phyloP scores from a whole-genome alignment of 768 basidiomycete species.

The Amanita pseudoporphyria region DNA sequence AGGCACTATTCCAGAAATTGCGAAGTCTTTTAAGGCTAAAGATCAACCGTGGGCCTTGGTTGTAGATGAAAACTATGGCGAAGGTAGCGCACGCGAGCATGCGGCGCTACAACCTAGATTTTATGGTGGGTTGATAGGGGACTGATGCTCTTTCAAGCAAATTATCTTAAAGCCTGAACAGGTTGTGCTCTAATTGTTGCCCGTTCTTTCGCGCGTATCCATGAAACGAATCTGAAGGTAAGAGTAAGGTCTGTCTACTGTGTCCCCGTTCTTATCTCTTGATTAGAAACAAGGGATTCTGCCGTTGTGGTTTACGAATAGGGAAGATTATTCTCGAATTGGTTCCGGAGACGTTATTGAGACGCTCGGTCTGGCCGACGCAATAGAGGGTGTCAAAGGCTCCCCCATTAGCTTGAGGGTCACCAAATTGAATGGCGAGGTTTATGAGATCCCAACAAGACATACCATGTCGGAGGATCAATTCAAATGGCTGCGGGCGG shows the following conservation, averaged over 20 bases:
- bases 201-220: slow-evolving; percentile 94
- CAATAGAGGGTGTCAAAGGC: slow-evolving; percentile 40
- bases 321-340: slow-evolving; percentile 77
- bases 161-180: slow-evolving; percentile 15
- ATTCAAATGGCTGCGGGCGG: slow-evolving; percentile 81
- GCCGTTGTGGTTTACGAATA: slow-evolving; percentile 89
- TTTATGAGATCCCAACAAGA: slow-evolving; percentile 59
- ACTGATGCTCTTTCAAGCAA: background rate
- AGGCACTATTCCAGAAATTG: slow-evolving; percentile 86
- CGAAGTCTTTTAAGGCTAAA: slow-evolving; percentile 79
- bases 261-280: slow-evolving; percentile 8
- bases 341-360: slow-evolving; percentile 74
- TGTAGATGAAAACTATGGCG: slow-evolving; percentile 96
- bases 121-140: slow-evolving; percentile 46
- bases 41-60: slow-evolving; percentile 87
- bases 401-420: slow-evolving; percentile 53
- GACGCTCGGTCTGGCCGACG: slow-evolving; percentile 71
- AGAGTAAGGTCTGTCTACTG: slow-evolving; percentile 9
- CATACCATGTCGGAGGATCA: slow-evolving; percentile 92
- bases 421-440: slow-evolving; percentile 50
- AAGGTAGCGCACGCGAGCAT: slow-evolving; percentile 96
- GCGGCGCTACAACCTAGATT: slow-evolving; percentile 95
- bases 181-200: slow-evolving; percentile 86
- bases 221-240: slow-evolving; percentile 95
- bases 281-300: slow-evolving; percentile 92